Evolutionary conservation across 345 rosid species (phyloP), one percentile per base, ranked within the genome.

Genomic region (Turritis glabra): DNA sequence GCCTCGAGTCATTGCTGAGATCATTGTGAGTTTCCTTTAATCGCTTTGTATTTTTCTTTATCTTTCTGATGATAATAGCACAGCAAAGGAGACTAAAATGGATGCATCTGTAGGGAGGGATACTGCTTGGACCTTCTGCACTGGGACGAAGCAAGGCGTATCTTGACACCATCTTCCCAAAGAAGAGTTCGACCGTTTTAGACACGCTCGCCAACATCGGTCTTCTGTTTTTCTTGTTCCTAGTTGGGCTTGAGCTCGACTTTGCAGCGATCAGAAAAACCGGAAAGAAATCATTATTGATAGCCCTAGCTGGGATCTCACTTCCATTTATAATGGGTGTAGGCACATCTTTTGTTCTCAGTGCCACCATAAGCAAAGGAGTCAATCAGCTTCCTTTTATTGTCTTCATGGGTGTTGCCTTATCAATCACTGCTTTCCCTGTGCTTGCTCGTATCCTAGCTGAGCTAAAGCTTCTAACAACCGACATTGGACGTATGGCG

Each of bases 1-100:
- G 37, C 97, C 97, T 0, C 64, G 95, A 5, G 95, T 89, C 51
- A 86, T 89, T 23, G 97, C 97, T 2, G 97, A 91, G 84, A 86
- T 91, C 81, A 82, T 91, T 57, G 95, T 91, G 72, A 77, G 89
- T 72, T 43, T 32, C 52, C 6, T 51, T 68, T 33, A 30, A 12
- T 50, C 62, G 47, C 23, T 33, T 50, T 63, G 3, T 5, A 7
- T n/a, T 2, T 67, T 33, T 55, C 5, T 10, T 25, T 38, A 12
- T 23, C 15, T 21, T 68, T 46, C 7, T 11, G 22, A 15, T 46
- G 30, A 14, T 56, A 40, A 32, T 52, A 26, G 62, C 25, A 37
- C 32, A 66, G 50, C 46, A 46, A 46, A 30, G 5, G 74, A 50
- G 32, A 23, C 69, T 68, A 41, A 61, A 48, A 53, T 29, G 33